Evolutionary conservation across 2,329 filamentous ascomycete genomes (phyloP), one percentile per base, ranked within the genome.

Genomic region (Ophiostoma ulmi): DNA sequence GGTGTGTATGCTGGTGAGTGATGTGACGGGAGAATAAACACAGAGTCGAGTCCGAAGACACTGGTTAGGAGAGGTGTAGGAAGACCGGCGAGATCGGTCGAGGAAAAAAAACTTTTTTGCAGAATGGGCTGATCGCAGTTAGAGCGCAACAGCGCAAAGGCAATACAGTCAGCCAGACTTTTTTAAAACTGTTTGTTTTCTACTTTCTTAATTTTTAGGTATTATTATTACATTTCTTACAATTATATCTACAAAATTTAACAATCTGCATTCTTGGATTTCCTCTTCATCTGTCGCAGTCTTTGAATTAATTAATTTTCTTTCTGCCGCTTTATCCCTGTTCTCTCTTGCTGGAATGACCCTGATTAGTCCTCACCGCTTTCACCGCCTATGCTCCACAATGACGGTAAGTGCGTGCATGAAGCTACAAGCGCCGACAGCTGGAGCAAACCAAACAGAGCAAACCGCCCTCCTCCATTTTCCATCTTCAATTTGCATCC

Each of bases 371-470:
- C 7, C 38, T 68, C 71, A 71, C 71, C 71, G 72, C 71, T 70
- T 67, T 68, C 71, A 71, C 71, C 70, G 72, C 71, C 71, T 67
- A 67, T 39, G 44, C 69, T 68, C 70, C 70, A 68, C 61, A 52
- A 70, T 69, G 70, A 70, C 52, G 66, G 52, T 67, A 44, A 39
- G 26, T 55, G 52, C 26, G 52, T 55, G 72, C 69, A 69, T 70
- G 63, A 64, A n/a, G 48, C 55, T 64, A 41, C 69, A 72, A 72
- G 72, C 72, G 71, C 72, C 64, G 52, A 58, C 52, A 58, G 52
- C 22, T 58, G 52, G 17, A 48, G 38, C 44, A 48, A 48, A 20
- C 44, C 31, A 31, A 39, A 39, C 17, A 48, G 41, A n/a, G 14
- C 44, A n/a, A 31, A 31, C 31, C 31, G 31, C 31, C 20, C 41